Percentiles rank a stretch among this genome's conserved stretches.
phyloP scores from a whole-genome alignment of 139 green algal species.

The Yamagishiella unicocca region DNA sequence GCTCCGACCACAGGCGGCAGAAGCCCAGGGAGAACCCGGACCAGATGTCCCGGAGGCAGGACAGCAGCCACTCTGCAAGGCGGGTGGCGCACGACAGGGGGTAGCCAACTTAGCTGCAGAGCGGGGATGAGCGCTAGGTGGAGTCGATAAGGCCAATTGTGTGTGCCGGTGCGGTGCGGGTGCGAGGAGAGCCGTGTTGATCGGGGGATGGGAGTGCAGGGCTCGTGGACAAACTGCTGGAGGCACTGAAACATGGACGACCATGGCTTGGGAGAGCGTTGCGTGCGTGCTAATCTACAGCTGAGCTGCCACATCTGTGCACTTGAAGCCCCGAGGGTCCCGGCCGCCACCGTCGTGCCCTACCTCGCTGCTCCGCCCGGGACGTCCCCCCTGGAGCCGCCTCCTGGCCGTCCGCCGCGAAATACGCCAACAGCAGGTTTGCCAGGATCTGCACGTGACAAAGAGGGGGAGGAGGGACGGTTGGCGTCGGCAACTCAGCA shows the following conservation, averaged over 20 bases:
- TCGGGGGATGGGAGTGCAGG: background rate
- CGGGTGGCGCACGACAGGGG: background rate
- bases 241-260: background rate
- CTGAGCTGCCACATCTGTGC: background rate
- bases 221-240: background rate
- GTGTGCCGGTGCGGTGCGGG: background rate
- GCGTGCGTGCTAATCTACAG: background rate
- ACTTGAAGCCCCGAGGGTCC: background rate
- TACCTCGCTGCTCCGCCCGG: conserved; percentile 62
- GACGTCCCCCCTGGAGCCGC: conserved; percentile 4
- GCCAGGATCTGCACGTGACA: conserved; percentile 74
- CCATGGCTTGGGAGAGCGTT: too few species aligned
- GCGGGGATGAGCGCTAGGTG: background rate
- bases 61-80: conserved; percentile 72
- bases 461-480: too few species aligned
- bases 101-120: background rate
- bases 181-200: background rate
- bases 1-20: conserved; percentile 72
- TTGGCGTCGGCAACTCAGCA: too few species aligned
- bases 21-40: conserved; percentile 79
- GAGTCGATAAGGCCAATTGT: too few species aligned
- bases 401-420: conserved; percentile 82
- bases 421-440: conserved; percentile 94
- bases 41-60: conserved; percentile 73
- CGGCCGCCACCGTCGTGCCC: conserved; percentile 30